Conservation (phyloP, 805 yeast species). For the Myxozyma vanderwaltii region DNA sequence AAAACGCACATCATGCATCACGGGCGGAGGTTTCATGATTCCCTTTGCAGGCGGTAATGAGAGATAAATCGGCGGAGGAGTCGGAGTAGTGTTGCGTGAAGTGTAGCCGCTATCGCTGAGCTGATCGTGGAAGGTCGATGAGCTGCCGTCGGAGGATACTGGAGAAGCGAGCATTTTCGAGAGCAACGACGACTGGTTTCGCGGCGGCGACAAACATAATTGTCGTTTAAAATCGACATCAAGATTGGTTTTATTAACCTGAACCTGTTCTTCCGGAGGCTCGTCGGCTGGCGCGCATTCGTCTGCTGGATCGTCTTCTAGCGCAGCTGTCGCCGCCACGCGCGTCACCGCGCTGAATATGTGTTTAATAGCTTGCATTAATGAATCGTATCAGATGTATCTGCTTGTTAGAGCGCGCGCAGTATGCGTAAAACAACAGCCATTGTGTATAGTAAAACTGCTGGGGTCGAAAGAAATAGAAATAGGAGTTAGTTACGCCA, state of each 20-base stretch:
- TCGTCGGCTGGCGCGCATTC: constrained; percentile 17
- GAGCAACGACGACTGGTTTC: constrained; percentile 27
- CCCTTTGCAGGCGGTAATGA: neutral
- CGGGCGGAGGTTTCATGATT: constrained; percentile 5
- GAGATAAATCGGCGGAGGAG: constrained; percentile 22
- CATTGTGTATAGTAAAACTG: neutral
- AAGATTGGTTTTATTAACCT: neutral
- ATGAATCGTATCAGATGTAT: neutral
- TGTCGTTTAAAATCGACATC: constrained; percentile 14
- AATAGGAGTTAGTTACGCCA: neutral
- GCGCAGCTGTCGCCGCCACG: neutral
- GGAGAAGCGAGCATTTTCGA: constrained; percentile 32
- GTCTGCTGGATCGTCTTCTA: constrained; percentile 11
- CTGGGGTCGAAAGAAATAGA: neutral
- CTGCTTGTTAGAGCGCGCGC: neutral
- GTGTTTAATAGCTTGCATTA: constrained; percentile 10
- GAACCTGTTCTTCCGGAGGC: constrained; percentile 17
- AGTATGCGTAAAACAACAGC: neutral
- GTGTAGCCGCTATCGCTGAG: constrained; percentile 24
- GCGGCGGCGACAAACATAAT: constrained; percentile 15
- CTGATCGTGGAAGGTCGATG: constrained; percentile 4
- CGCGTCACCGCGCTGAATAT: constrained; percentile 9
- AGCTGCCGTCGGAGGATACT: constrained; percentile 18
- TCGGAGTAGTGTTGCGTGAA: constrained; percentile 31
- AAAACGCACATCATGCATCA: neutral